Conservation (phyloP, 495 filamentous ascomycete genomes). For the Podospora appendiculata region DNA sequence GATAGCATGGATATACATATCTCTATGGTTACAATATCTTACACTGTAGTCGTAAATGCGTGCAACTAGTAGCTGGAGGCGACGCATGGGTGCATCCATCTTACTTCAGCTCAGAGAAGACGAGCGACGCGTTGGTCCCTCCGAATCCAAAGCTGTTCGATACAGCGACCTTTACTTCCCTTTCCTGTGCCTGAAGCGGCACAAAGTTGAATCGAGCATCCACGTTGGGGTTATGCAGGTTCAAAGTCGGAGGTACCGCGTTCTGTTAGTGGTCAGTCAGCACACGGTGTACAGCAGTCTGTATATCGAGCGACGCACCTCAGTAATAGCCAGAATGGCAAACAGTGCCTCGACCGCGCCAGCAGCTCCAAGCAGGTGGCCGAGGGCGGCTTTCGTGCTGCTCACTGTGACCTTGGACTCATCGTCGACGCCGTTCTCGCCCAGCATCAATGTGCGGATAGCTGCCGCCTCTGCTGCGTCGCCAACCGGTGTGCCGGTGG, state of each 20-base stretch:
- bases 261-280: slow-evolving; percentile 46
- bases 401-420: slow-evolving; percentile 70
- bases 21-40: too few relatives aligned
- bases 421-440: slow-evolving; percentile 54
- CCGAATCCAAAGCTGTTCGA: slow-evolving; percentile 98
- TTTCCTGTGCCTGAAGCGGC: slow-evolving; percentile 59
- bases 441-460: slow-evolving; percentile 70
- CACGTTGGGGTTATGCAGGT: slow-evolving; percentile 58
- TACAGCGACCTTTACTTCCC: slow-evolving; percentile 64
- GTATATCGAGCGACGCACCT: slow-evolving; percentile 45
- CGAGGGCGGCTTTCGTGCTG: slow-evolving; percentile 89
- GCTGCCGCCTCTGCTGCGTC: slow-evolving; percentile 84
- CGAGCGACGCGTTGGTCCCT: slow-evolving; percentile 87
- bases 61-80: too few relatives aligned
- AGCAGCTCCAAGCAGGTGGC: slow-evolving; percentile 85
- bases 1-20: too few relatives aligned
- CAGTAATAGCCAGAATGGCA: slow-evolving; percentile 64
- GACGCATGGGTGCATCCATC: too few relatives aligned
- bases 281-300: background rate
- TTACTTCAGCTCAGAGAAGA: slow-evolving; percentile 53
- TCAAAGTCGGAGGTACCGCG: slow-evolving; percentile 79
- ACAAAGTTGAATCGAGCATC: slow-evolving; percentile 87
- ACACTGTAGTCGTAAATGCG: too few relatives aligned
- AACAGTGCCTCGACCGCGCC: slow-evolving; percentile 87
- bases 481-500: slow-evolving; percentile 76